These are phyloP conservation scores for Rhipidocladum racemiflorum DNA, from an alignment of 176 grass and related monocot genomes.

Conservation along the genomic window DNA sequence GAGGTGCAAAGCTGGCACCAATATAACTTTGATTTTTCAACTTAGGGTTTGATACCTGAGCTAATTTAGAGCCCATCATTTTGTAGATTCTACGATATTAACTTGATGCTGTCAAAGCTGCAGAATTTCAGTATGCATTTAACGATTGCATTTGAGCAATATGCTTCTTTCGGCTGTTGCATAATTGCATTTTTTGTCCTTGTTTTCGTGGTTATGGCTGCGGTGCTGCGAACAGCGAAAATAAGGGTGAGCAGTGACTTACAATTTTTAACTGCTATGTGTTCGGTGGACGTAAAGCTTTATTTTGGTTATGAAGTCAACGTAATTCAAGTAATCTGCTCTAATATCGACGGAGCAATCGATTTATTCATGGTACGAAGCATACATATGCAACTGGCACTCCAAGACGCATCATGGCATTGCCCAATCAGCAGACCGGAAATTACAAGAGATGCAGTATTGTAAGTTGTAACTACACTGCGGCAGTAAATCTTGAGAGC, in stretches of 20 bases:
- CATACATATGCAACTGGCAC: background rate
- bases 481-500: background rate
- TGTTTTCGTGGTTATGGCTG: background rate
- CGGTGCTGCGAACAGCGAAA: background rate
- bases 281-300: background rate
- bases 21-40: conserved; percentile 1
- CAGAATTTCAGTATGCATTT: background rate
- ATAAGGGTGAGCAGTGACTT: background rate
- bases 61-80: background rate
- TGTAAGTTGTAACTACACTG: background rate
- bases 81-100: background rate
- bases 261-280: background rate
- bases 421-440: background rate
- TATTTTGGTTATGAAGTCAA: background rate
- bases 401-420: background rate
- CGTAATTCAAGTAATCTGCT: background rate
- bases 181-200: background rate
- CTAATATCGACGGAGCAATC: background rate
- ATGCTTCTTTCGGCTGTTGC: background rate
- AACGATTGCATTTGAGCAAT: background rate
- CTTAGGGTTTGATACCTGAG: background rate
- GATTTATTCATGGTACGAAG: background rate
- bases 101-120: background rate
- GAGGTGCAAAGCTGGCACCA: conserved; percentile 12
- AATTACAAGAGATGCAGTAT: background rate